A percentile compares a stretch with the other conserved stretches of the same genome.
Evolutionary conservation across 495 filamentous ascomycete species (phyloP).

Genomic region (Podospora appendiculata): DNA sequence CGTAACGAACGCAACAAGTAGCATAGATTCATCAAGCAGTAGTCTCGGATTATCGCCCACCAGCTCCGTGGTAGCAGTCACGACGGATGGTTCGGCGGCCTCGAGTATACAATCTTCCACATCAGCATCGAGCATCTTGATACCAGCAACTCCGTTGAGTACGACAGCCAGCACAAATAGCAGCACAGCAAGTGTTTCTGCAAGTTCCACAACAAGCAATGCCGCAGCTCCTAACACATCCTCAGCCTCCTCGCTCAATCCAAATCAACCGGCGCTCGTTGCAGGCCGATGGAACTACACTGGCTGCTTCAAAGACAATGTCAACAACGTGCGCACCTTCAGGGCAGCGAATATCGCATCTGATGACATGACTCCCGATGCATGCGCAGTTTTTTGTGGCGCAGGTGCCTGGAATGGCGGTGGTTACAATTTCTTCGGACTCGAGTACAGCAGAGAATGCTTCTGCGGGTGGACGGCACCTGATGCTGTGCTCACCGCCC

Average conservation of each 20-base stretch:
- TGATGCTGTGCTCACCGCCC: neutral
- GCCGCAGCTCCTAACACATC: neutral
- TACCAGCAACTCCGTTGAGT: no score
- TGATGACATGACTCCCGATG: neutral
- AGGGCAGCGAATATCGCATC: neutral
- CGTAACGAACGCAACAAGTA: no score
- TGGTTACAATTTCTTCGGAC: neutral
- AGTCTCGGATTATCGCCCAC: no score
- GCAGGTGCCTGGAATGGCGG: neutral
- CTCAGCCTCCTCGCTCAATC: neutral
- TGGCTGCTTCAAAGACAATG: neutral
- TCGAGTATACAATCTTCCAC: no score
- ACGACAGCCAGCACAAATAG: neutral
- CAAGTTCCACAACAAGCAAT: neutral
- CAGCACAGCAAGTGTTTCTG: neutral
- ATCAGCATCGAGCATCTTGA: no score
- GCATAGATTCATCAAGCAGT: no score
- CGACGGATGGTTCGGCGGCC: no score
- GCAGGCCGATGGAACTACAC: neutral
- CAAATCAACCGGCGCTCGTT: neutral
- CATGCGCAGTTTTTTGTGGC: neutral
- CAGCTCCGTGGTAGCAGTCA: no score
- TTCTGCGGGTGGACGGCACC: neutral
- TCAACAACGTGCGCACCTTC: neutral
- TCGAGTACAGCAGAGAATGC: neutral